Evolutionary conservation across 371 early-diverging fungal species (phyloP).

Genomic region (Rhizopus sp.): DNA sequence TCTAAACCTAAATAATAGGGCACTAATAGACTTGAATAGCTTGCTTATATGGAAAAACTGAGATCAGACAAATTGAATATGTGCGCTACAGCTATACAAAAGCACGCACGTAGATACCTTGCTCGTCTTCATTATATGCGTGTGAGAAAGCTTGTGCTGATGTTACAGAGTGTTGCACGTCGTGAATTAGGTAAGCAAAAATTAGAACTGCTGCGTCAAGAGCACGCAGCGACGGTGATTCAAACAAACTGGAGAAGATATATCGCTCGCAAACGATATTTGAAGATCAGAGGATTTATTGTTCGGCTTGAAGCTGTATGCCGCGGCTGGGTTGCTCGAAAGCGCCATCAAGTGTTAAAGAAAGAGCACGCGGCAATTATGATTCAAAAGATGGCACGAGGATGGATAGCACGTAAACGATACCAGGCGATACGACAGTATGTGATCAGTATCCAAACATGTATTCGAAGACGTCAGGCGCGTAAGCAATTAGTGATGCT

Average conservation of each 20-base stretch:
- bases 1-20: neutral
- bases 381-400: conserved; percentile 73
- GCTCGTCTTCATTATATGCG: conserved; percentile 67
- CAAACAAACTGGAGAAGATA: conserved; percentile 77
- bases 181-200: conserved; percentile 57
- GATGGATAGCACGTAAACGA: conserved; percentile 61
- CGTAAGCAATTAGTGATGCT: conserved; percentile 63
- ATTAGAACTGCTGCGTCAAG: conserved; percentile 60
- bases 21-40: conserved; percentile 24
- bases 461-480: conserved; percentile 77
- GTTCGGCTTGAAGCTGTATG: conserved; percentile 50
- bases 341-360: conserved; percentile 50
- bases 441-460: conserved; percentile 82
- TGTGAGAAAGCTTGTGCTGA: conserved; percentile 52
- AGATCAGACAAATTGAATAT: conserved; percentile 77
- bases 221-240: conserved; percentile 73
- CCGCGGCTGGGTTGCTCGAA: conserved; percentile 62
- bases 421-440: conserved; percentile 55
- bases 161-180: conserved; percentile 66
- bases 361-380: conserved; percentile 67
- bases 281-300: conserved; percentile 35
- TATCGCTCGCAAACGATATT: conserved; percentile 61
- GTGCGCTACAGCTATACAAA: conserved; percentile 85
- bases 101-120: conserved; percentile 81
- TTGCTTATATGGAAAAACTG: conserved; percentile 91